These are phyloP conservation scores for Oemleria cerasiformis DNA, from an alignment of 306 rosid genomes.

Conservation along the genomic window DNA sequence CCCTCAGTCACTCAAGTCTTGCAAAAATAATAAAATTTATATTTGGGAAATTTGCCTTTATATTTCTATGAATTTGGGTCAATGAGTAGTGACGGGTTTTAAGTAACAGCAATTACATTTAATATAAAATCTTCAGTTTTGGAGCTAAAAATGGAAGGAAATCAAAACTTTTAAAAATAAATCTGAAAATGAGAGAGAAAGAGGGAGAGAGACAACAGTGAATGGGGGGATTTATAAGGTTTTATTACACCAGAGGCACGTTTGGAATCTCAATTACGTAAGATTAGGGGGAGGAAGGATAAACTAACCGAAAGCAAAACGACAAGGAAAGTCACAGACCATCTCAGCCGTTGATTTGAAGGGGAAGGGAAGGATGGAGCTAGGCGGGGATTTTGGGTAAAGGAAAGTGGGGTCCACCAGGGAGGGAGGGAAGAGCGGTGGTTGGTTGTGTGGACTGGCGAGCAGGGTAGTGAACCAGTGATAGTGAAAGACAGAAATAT, in stretches of 20 bases:
- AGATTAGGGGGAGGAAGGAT: neutral
- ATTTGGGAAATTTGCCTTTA: neutral
- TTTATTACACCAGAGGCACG: slow-evolving; percentile 30
- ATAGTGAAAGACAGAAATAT: too few relatives aligned
- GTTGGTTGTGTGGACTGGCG: neutral
- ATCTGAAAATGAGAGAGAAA: neutral
- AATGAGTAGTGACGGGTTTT: neutral
- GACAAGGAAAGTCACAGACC: slow-evolving; percentile 16
- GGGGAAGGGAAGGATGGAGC: neutral
- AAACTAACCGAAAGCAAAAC: neutral
- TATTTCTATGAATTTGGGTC: neutral
- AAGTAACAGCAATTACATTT: slow-evolving; percentile 9
- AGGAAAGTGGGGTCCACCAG: neutral
- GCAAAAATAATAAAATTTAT: slow-evolving; percentile 2
- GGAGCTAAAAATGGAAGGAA: slow-evolving; percentile 33
- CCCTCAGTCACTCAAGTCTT: slow-evolving; percentile 14
- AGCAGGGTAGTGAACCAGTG: neutral
- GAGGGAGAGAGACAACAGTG: slow-evolving; percentile 8
- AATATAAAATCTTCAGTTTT: neutral
- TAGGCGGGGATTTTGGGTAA: neutral
- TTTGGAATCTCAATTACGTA: slow-evolving; percentile 40
- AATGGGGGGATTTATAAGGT: slow-evolving; percentile 47
- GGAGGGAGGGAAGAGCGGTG: neutral
- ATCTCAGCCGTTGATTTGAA: slow-evolving; percentile 3
- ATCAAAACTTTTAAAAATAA: neutral